A percentile compares a stretch with the other conserved stretches of the same genome.
phyloP scores from a whole-genome alignment of 1,139 yeast species.

The Candida frijolesensis region DNA sequence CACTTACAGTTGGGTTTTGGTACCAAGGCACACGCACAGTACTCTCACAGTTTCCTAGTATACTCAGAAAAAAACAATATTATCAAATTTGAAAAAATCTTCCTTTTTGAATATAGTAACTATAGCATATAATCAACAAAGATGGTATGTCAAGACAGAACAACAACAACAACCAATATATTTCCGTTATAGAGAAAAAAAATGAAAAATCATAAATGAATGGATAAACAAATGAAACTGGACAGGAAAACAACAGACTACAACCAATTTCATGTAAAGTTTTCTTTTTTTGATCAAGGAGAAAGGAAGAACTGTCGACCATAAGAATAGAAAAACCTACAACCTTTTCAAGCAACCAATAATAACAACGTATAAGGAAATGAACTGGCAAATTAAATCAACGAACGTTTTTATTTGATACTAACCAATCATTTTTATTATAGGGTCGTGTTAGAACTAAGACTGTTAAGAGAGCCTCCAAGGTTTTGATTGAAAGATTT shows the following conservation, averaged over 20 bases:
- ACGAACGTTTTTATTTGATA: slow-evolving; percentile 15
- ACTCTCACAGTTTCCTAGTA: not conserved
- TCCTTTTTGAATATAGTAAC: slow-evolving; percentile 2
- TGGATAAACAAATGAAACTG: not conserved
- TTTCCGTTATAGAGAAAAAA: not conserved
- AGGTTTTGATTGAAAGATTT: slow-evolving; percentile 99
- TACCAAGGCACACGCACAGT: not conserved
- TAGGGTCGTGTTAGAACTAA: slow-evolving; percentile 99
- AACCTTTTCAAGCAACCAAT: not conserved
- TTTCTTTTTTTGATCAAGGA: not conserved
- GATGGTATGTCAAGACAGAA: slow-evolving; percentile 34
- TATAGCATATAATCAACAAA: slow-evolving; percentile 28
- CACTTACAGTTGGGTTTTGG: not conserved
- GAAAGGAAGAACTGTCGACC: not conserved
- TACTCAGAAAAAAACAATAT: slow-evolving; percentile 7
- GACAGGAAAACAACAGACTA: not conserved
- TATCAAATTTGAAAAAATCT: slow-evolving; percentile 7
- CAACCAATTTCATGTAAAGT: too few relatives aligned
- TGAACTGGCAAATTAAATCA: not conserved
- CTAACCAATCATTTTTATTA: slow-evolving; percentile 26
- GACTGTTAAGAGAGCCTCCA: slow-evolving; percentile 99
- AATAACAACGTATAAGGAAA: not conserved
- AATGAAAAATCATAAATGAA: not conserved
- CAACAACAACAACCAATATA: slow-evolving; percentile 1
- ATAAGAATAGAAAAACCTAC: too few relatives aligned